Base-by-base conservation (phyloP, 305 asterid species). In the Plantago lanceolata region DNA sequence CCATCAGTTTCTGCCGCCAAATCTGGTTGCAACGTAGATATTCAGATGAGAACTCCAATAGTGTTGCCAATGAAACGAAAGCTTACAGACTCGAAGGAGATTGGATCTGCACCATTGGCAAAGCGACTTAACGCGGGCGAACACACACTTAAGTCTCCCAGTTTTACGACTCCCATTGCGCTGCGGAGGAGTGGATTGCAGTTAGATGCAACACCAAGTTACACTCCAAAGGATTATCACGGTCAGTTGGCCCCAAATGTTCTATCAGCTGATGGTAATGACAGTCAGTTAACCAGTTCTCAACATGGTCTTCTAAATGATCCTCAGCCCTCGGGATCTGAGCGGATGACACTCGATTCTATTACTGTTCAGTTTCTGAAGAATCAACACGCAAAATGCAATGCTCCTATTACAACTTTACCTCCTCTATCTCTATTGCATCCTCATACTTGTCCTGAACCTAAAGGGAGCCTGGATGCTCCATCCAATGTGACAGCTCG, bases 341-440 rank as follows among this genome's bases (percentile, higher is more conserved):
- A 94, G 67, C 82, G 99, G 50, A 73, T 86, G 63, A 86, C 91
- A 24, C 75, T 94, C 79, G 99, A 94, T 73, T 88, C 99, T 49
- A 65, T 94, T 31, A 95, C 88, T 67, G 87, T 94, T 81, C 99
- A 94, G 77, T 90, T 81, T 76, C 81, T 94, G 76, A 94, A 94
- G 80, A 96, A 94, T 73, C 99, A 94, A 68, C 99, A 94, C 78
- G 96, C 96, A 48, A 97, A 94, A 66, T 94, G 99, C 75, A 86
- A 96, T 31, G 96, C 99, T 70, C 99, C 99, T 5, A 94, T 94
- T 72, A 94, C 99, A 52, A 94, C 99, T 55, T 79, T 94, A 75
- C 99, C 99, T 5, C 97, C 99, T 70, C 88, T 94, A 21, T 94
- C 99, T 13, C 96, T 94, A 62, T 71, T 90, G 78, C 99, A 94